A percentile compares a stretch with the other conserved stretches of the same genome.
Conservation (phyloP, 768 basidiomycete species). For the Tricholomella constricta region DNA sequence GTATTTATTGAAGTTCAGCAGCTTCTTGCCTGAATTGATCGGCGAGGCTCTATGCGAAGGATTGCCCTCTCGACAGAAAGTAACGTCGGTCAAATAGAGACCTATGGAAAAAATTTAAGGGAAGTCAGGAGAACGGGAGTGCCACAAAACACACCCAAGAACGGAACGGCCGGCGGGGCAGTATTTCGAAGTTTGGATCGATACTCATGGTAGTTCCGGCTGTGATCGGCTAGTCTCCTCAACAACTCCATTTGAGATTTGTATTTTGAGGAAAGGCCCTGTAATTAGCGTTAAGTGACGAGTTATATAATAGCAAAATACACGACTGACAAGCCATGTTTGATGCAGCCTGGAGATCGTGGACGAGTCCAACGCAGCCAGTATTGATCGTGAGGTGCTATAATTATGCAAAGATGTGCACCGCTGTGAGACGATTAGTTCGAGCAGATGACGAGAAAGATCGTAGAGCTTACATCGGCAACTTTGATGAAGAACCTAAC, state of each 20-base stretch:
- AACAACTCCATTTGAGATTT: conserved; percentile 75
- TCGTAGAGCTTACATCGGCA: conserved; percentile 66
- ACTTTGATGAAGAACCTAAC: conserved; percentile 95
- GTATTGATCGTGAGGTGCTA: conserved; percentile 88
- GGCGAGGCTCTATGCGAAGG: conserved; percentile 83
- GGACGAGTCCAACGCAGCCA: conserved; percentile 94
- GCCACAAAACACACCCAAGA: conserved; percentile 67
- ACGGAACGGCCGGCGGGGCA: conserved; percentile 92
- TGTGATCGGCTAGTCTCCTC: conserved; percentile 87
- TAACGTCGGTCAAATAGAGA: conserved; percentile 88
- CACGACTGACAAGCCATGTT: conserved; percentile 82
- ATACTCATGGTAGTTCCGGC: conserved; percentile 90
- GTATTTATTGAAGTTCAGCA: conserved; percentile 97
- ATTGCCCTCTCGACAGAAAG: conserved; percentile 95
- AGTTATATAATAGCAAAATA: background rate
- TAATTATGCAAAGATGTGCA: conserved; percentile 85
- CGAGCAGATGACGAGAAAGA: conserved; percentile 3
- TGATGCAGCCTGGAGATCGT: conserved; percentile 90
- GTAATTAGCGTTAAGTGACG: conserved; percentile 1
- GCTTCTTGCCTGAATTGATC: conserved; percentile 67
- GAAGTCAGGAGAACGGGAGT: conserved; percentile 10
- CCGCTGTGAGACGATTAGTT: conserved; percentile 52
- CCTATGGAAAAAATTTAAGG: conserved; percentile 41
- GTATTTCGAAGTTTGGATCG: conserved; percentile 84
- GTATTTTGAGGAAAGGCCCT: conserved; percentile 88